Evolutionary conservation across 2,329 filamentous ascomycete genomes (phyloP), one percentile per base, ranked within the genome.

Genomic region (Didymella exigua): DNA sequence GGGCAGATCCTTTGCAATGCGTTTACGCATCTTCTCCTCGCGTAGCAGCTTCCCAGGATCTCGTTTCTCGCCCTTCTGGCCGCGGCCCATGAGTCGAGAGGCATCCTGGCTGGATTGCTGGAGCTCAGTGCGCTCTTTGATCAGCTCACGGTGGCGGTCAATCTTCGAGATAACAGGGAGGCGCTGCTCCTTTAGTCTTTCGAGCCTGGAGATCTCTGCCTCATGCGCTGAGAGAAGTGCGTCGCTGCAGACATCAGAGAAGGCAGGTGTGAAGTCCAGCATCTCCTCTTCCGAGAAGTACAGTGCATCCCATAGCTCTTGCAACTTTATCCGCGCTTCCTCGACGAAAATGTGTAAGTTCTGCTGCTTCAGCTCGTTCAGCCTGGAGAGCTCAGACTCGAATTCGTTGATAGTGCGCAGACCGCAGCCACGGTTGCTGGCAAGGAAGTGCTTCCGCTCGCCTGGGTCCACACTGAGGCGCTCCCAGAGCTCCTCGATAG

Each of bases 221-320:
- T 99, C 95, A 69, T 99, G 96, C 0, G 95, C 93, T 62, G 96
- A 93, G 0, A 99, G 84, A 9, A 99, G 83, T 4, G 95, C 95
- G 73, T 99, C 95, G 67, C 92, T 97, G 77, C 96, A 97, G 18
- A 97, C 93, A 71, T 98, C 95, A 40, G 92, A 96, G 73, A 98
- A 98, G 36, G 93, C 95, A 0, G 96, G 95, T 0, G 93, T 95
- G 66, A 99, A 99, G 64, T 97, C 93, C 52, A 98, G 85, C 93
- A 98, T 98, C 78, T 99, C 95, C 69, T 99, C 95, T 72, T 99
- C 95, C 0, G 91, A 96, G 71, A 96, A 93, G 79, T 95, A 98
- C 1, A 99, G 79, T 0, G 86, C 82, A 71, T 99, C 95, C 95
- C 96, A 99, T 0, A 99, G 85, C 70, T 96, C 93, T 75, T 98